Evolutionary conservation across 805 yeast species (phyloP).

Genomic region (Ogataea pini): DNA sequence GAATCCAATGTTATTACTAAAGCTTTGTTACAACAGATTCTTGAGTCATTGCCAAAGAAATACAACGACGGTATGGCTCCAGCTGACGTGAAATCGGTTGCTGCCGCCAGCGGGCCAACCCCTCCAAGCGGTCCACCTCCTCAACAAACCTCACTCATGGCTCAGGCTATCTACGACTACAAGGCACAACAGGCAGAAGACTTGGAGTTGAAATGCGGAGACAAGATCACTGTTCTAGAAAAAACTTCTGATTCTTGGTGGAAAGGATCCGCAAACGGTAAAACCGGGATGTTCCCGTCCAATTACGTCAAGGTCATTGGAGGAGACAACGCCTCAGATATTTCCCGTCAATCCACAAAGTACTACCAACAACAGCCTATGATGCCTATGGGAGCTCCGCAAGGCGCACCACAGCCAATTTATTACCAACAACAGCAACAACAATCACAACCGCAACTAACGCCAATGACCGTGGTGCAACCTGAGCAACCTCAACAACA

Average conservation of each 20-base stretch:
- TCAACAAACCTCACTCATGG: constrained; percentile 30
- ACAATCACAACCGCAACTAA: constrained; percentile 20
- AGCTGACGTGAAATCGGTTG: constrained; percentile 27
- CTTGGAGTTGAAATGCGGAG: constrained; percentile 63
- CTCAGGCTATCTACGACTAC: constrained; percentile 75
- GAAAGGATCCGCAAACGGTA: constrained; percentile 66
- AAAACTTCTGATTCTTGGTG: constrained; percentile 88
- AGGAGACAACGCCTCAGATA: constrained; percentile 20
- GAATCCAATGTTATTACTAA: constrained; percentile 74
- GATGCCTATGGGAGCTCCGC: constrained; percentile 16
- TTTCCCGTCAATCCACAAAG: constrained; percentile 15
- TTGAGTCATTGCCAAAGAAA: constrained; percentile 54
- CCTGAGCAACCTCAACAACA: constrained; percentile 20
- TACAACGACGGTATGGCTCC: constrained; percentile 46
- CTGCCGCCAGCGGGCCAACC: constrained; percentile 11
- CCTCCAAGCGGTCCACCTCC: constrained; percentile 15
- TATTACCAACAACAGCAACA: constrained; percentile 21
- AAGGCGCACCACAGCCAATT: constrained; percentile 18
- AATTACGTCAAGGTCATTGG: constrained; percentile 64
- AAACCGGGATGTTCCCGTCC: constrained; percentile 84
- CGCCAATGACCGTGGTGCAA: constrained; percentile 25
- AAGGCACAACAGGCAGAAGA: constrained; percentile 76
- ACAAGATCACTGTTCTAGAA: constrained; percentile 67
- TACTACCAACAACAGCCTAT: constrained; percentile 27
- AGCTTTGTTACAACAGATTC: constrained; percentile 52